These are phyloP conservation scores for Flaveria bidentis DNA, from an alignment of 129 eudicot species.

Conservation along the genomic window DNA sequence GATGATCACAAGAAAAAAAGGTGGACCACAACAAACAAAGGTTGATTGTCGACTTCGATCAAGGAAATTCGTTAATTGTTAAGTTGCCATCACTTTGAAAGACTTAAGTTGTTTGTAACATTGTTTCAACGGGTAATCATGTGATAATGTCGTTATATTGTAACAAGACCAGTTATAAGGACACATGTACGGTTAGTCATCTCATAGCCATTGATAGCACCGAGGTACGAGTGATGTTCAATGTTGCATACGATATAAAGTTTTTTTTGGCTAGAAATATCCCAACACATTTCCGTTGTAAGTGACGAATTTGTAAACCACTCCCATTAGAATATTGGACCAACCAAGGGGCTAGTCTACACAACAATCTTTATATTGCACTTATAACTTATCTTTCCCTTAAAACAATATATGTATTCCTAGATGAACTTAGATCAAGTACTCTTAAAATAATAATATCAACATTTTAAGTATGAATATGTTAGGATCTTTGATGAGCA, in stretches of 20 bases:
- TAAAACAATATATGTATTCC: slow-evolving; percentile 11
- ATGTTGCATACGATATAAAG: slow-evolving; percentile 7
- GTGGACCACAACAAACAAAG: neutral
- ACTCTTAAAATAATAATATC: slow-evolving; percentile 15
- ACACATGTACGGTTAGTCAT: neutral
- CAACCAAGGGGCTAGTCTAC: slow-evolving; percentile 20
- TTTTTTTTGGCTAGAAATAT: slow-evolving; percentile 11
- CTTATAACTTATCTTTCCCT: neutral
- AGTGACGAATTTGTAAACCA: neutral
- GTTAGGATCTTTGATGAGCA: slow-evolving; percentile 6
- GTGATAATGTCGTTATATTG: slow-evolving; percentile 1
- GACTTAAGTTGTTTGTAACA: neutral
- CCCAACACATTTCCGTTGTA: slow-evolving; percentile 5
- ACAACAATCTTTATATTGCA: slow-evolving; percentile 2
- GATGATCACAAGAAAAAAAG: neutral
- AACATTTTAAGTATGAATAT: slow-evolving; percentile 10
- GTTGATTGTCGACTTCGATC: neutral
- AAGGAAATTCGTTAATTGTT: neutral
- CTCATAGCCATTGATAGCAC: slow-evolving; percentile 1
- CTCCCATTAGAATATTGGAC: slow-evolving; percentile 3
- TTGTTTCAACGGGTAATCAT: slow-evolving; percentile 13
- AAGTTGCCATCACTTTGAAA: neutral
- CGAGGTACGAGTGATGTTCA: neutral
- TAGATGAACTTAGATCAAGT: slow-evolving; percentile 20
- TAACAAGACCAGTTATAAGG: neutral